Evolutionary conservation across 208 protist genomes (phyloP).

Genomic region (Phytomonas sp.): DNA sequence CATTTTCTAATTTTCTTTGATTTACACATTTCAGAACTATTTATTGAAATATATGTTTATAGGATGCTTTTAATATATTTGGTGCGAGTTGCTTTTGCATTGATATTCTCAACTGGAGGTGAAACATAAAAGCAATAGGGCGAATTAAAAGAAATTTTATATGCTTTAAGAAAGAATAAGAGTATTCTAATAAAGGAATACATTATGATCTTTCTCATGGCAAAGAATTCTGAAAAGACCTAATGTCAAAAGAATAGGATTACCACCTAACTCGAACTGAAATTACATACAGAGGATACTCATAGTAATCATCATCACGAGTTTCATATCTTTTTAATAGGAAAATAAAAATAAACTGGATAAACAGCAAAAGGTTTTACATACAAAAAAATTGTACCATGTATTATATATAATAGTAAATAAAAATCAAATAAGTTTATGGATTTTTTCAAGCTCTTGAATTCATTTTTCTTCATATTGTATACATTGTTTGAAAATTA

Average conservation of each 20-base stretch:
- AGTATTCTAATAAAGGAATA: too few species aligned
- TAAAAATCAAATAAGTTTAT: not conserved
- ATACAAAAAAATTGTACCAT: not conserved
- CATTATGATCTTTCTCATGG: too few species aligned
- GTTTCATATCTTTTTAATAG: not conserved
- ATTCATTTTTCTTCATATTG: not conserved
- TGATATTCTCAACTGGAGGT: too few species aligned
- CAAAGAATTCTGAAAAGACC: too few species aligned
- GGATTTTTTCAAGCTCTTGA: not conserved
- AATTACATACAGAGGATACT: not conserved
- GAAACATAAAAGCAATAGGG: too few species aligned
- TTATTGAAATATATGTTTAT: conserved; percentile 2
- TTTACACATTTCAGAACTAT: not conserved
- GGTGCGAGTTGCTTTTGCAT: too few species aligned
- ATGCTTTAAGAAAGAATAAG: too few species aligned
- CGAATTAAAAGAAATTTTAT: too few species aligned
- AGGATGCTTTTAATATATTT: conserved; percentile 3
- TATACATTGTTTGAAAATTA: not conserved
- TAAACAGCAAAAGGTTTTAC: not conserved
- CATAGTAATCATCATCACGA: not conserved
- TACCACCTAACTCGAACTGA: too few species aligned
- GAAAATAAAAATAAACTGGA: not conserved
- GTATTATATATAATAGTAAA: not conserved
- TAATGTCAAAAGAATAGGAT: too few species aligned
- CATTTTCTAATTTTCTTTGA: not conserved